Base-by-base conservation (phyloP, 306 rosid genomes). In the Pachyrhizus erosus region DNA sequence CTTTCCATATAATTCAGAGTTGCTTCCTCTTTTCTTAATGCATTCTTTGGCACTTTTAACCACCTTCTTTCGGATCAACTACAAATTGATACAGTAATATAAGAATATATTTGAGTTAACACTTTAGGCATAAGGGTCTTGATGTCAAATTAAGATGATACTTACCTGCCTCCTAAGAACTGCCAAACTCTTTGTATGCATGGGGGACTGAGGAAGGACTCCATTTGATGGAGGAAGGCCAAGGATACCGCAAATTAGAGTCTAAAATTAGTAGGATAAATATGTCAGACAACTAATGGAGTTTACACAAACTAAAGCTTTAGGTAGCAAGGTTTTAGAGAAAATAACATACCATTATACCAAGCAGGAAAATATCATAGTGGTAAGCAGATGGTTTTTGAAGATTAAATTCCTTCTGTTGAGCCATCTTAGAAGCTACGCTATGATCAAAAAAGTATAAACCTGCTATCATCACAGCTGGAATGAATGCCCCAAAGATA, bases 221-320 rank as follows among this genome's bases (percentile, higher is more conserved):
- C 98, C 98, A 69, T 93, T 93, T 20, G 94, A 89, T 29, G 98
- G 98, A 77, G 98, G 98, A 54, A 93, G 84, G 51, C 97, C 98
- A 49, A 93, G 82, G 66, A 93, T 31, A 23, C 98, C 98, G 9
- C 94, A 93, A 62, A 87, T 84, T 54, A 93, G 74, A 11, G 97
- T 93, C 97, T 93, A 80, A 11, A 60, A 68, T 34, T 57, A 86
- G 79, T 68, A 45, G 13, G 66, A 54, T 54, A n/a, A 7, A 43
- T 13, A 66, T 71, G 61, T 74, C 11, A 67, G 21, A 1, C 9
- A 74, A 33, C 17, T 45, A 12, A 42, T 65, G 27, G 72, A 79
- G 54, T 14, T 20, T 17, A 79, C 57, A 52, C 26, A 34, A 46
- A 49, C 10, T 5, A n/a, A 64, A 39, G 51, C 49, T 18, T 67